A percentile compares a stretch with the other conserved stretches of the same genome.
phyloP scores from a whole-genome alignment of 2,329 filamentous ascomycete species.

The Berkeleyomyces rouxiae region DNA sequence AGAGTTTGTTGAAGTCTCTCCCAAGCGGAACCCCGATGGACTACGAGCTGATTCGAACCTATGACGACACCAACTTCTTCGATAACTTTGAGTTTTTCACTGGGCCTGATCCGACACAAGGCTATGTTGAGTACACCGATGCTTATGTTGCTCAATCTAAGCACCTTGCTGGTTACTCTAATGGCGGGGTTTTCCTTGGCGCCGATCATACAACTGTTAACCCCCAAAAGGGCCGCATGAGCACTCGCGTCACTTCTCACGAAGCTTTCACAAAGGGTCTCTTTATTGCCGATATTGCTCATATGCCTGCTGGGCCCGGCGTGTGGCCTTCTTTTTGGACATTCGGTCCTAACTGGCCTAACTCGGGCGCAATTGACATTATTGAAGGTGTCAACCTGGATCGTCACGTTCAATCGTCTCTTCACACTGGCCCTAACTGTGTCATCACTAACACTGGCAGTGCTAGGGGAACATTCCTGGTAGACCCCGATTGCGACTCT shows the following conservation, averaged over 20 bases:
- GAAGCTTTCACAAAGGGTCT: constrained; percentile 53
- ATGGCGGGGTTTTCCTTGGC: constrained; percentile 47
- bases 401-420: constrained; percentile 41
- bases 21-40: too few relatives aligned
- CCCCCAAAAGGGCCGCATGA: constrained; percentile 43
- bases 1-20: too few relatives aligned
- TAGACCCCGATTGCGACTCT: constrained; percentile 39
- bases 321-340: constrained; percentile 61
- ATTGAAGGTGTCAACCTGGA: constrained; percentile 59
- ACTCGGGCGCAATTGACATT: constrained; percentile 59
- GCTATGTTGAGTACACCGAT: constrained; percentile 55
- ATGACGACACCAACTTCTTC: constrained; percentile 39
- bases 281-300: constrained; percentile 54
- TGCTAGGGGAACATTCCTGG: constrained; percentile 29
- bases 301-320: constrained; percentile 57
- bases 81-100: constrained; percentile 38
- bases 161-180: constrained; percentile 41
- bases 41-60: constrained; percentile 33
- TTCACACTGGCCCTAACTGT: constrained; percentile 52
- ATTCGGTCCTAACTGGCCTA: constrained; percentile 54
- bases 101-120: constrained; percentile 50
- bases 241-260: constrained; percentile 54
- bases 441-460: constrained; percentile 35
- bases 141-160: constrained; percentile 36
- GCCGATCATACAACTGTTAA: constrained; percentile 45